Evolutionary conservation across 2,329 filamentous ascomycete species (phyloP).

Genomic region (Graphium sp.): DNA sequence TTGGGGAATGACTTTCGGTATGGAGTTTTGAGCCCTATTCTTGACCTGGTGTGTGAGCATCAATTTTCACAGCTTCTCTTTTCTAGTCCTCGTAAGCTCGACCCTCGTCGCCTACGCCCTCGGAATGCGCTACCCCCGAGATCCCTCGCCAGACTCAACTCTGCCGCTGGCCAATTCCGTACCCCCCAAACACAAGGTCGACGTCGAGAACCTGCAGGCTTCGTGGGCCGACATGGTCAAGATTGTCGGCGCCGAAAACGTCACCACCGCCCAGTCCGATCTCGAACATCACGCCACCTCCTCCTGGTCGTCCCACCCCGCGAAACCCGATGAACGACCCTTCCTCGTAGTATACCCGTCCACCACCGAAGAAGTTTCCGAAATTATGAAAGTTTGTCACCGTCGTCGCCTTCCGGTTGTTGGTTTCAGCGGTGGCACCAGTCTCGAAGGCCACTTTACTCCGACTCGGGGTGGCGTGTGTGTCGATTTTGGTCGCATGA

Average conservation of each 20-base stretch:
- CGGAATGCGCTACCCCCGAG: constrained; percentile 35
- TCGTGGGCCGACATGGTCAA: constrained; percentile 53
- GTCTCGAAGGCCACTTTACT: constrained; percentile 76
- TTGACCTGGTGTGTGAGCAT: no score
- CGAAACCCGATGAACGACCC: constrained; percentile 28
- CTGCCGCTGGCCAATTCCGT: constrained; percentile 33
- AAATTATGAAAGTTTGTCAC: constrained; percentile 81
- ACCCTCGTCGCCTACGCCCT: constrained; percentile 38
- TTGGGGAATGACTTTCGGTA: constrained; percentile 38
- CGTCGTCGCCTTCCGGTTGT: constrained; percentile 67
- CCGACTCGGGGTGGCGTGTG: constrained; percentile 71
- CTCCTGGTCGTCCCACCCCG: constrained; percentile 44
- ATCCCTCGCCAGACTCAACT: constrained; percentile 36
- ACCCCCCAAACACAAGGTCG: constrained; percentile 38
- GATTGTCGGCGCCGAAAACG: constrained; percentile 46
- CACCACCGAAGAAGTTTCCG: constrained; percentile 68
- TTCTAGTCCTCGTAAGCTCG: constrained; percentile 32
- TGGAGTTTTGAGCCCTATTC: no score
- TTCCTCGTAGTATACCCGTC: constrained; percentile 63
- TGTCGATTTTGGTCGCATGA: constrained; percentile 75
- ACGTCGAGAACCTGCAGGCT: constrained; percentile 47
- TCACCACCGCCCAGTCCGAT: constrained; percentile 41
- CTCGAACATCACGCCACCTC: constrained; percentile 40
- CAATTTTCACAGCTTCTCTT: constrained; percentile 25
- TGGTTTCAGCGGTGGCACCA: constrained; percentile 75